Base-by-base conservation (phyloP, 768 basidiomycete species). In the Mycena olivaceomarginata region DNA sequence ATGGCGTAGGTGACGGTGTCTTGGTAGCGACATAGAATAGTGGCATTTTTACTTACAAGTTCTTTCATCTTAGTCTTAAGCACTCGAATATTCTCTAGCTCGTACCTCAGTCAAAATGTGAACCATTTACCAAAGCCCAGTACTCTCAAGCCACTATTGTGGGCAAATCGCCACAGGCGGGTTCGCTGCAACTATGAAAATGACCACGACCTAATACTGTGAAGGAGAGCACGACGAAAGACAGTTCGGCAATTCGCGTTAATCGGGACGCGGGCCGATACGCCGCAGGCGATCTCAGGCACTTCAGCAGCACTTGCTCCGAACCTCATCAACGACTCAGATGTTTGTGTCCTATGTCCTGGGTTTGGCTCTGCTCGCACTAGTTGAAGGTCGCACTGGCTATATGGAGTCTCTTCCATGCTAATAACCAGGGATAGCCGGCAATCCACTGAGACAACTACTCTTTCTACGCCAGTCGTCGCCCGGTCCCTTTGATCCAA, bases 401-500 rank as follows among this genome's bases (percentile, higher is more conserved):
- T 65, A 11, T 65, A 46, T 15, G 10, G n/a, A 22, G 22, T 22
- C 22, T 9, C 16, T 22, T 10, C 16, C 31, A 65, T 20, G 43
- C 63, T 65, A 12, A 65, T 63, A 20, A 22, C 41, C 25, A 45
- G 1, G 15, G 37, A 63, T 31, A 70, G 57, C 57, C 11, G 37
- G 67, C 65, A 46, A 4, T 9, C 13, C 51, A 51, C 62, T 15
- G 9, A 41, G 67, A 43, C 6, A 31, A 31, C 5, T 8, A 64
- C 71, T 66, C 1, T n/a, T 51, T 51, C 53, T 15, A 15, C 75
- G 75, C 5, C 69, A 76, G 22, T 71, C 75, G 2, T 70, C 69
- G 37, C 18, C 64, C 37, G 39, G 41, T n/a, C 7, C 57, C n/a
- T 71, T 78, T 20, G 64, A 74, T 48, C 72, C 77, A 25, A 71